Percentiles rank a stretch among this genome's conserved stretches.
Evolutionary conservation across 345 rosid species (phyloP).

Genomic region (Acer yangbiense): DNA sequence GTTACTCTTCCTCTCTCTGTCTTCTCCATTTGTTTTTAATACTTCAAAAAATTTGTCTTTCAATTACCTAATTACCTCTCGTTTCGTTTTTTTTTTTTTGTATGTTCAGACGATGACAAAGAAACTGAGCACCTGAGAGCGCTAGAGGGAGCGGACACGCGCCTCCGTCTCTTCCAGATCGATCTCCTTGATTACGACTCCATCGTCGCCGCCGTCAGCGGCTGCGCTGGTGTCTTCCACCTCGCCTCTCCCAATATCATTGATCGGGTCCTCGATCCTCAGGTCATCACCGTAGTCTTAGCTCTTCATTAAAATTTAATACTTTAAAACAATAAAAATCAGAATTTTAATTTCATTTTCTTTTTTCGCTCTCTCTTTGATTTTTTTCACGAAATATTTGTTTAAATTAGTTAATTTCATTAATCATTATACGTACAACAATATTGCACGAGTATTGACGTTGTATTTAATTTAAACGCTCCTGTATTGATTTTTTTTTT

Average conservation of each 20-base stretch:
- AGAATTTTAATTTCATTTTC: too few relatives aligned
- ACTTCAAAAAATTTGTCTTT: not conserved
- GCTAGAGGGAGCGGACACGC: slow-evolving; percentile 72
- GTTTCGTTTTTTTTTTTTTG: not conserved
- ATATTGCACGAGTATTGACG: too few relatives aligned
- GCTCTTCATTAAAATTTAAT: too few relatives aligned
- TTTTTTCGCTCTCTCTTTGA: not conserved
- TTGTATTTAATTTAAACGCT: not conserved
- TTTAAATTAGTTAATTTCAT: too few relatives aligned
- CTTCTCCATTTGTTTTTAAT: not conserved
- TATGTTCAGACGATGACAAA: slow-evolving; percentile 58
- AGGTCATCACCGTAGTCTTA: slow-evolving; percentile 38
- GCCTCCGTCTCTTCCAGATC: slow-evolving; percentile 82
- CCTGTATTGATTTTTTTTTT: not conserved
- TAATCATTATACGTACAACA: too few relatives aligned
- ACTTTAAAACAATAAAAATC: too few relatives aligned
- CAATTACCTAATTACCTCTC: not conserved
- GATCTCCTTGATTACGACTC: too few relatives aligned
- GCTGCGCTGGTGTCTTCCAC: too few relatives aligned
- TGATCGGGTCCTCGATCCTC: slow-evolving; percentile 46
- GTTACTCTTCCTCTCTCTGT: slow-evolving; percentile 33
- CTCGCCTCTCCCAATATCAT: too few relatives aligned
- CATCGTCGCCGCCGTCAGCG: too few relatives aligned
- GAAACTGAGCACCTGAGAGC: slow-evolving; percentile 83
- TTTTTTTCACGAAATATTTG: too few relatives aligned